Conservation (phyloP, 169 alveolate genomes). For the Eimeria tenella region DNA sequence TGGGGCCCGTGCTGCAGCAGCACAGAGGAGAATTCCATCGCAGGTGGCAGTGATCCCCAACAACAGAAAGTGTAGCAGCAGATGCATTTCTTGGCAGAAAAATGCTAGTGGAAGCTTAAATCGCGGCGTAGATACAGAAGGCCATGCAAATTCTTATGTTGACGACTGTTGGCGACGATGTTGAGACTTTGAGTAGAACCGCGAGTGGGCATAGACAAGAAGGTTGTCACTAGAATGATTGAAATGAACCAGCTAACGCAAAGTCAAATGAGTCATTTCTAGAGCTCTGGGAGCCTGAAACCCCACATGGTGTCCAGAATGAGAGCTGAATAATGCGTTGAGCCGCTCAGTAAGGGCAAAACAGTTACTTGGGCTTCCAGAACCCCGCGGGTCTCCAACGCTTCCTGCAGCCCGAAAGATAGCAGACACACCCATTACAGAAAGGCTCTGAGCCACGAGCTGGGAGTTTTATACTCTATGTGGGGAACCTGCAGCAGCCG, state of each 20-base stretch:
- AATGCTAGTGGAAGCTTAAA: too few species aligned
- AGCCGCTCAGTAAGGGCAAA: conserved; percentile 14
- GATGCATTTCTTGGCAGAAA: neutral
- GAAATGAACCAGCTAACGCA: neutral
- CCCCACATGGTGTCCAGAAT: conserved; percentile 33
- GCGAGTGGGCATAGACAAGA: too few species aligned
- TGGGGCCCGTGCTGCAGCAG: conserved; percentile 46
- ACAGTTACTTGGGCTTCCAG: conserved; percentile 21
- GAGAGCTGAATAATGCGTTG: conserved; percentile 4
- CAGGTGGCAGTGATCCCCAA: neutral
- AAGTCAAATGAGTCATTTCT: neutral
- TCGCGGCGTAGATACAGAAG: too few species aligned
- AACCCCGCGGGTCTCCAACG: neutral
- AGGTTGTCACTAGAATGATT: too few species aligned
- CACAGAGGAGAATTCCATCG: neutral
- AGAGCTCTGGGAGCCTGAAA: neutral
- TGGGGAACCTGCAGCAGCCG: too few species aligned
- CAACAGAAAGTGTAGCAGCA: neutral
- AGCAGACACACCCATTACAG: neutral
- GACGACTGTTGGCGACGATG: neutral
- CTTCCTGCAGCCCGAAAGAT: neutral
- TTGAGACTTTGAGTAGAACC: too few species aligned
- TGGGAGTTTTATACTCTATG: too few species aligned
- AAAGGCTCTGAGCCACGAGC: too few species aligned
- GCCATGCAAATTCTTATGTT: too few species aligned